Percentiles rank a stretch among this genome's conserved stretches.
Conservation (phyloP, 2,329 filamentous ascomycete species). For the Thielaviopsis punctulata region DNA sequence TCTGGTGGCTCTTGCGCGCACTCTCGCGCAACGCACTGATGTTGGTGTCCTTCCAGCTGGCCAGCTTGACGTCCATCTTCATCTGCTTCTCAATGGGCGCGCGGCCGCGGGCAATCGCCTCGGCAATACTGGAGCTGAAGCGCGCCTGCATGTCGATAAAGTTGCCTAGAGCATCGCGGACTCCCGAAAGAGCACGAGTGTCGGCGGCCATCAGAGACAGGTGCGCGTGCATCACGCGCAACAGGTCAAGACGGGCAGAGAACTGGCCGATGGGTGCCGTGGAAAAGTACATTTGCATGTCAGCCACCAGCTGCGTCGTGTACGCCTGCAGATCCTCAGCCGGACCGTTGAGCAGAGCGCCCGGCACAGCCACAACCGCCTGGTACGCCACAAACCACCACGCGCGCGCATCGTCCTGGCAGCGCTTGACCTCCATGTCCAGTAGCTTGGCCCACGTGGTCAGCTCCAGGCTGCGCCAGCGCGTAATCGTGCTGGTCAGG, state of each 20-base stretch:
- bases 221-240: constrained; percentile 49
- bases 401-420: constrained; percentile 57
- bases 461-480: constrained; percentile 80
- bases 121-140: constrained; percentile 48
- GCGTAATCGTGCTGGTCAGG: constrained; percentile 64
- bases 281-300: constrained; percentile 62
- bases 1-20: constrained; percentile 75
- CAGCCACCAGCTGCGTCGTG: constrained; percentile 51
- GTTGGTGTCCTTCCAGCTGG: constrained; percentile 97
- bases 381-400: constrained; percentile 99
- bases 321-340: constrained; percentile 42
- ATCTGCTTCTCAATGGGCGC: constrained; percentile 72
- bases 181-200: constrained; percentile 36
- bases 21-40: constrained; percentile 79
- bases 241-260: constrained; percentile 49
- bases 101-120: constrained; percentile 50
- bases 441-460: constrained; percentile 83
- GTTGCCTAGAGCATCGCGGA: constrained; percentile 52
- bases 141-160: constrained; percentile 61
- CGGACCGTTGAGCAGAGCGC: constrained; percentile 42
- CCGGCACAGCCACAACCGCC: constrained; percentile 60
- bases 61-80: constrained; percentile 79
- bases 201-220: constrained; percentile 40
- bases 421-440: constrained; percentile 64
- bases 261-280: constrained; percentile 72